These are phyloP conservation scores for Trichaptum fuscoviolaceum DNA, from an alignment of 768 basidiomycete species.

Conservation along the genomic window DNA sequence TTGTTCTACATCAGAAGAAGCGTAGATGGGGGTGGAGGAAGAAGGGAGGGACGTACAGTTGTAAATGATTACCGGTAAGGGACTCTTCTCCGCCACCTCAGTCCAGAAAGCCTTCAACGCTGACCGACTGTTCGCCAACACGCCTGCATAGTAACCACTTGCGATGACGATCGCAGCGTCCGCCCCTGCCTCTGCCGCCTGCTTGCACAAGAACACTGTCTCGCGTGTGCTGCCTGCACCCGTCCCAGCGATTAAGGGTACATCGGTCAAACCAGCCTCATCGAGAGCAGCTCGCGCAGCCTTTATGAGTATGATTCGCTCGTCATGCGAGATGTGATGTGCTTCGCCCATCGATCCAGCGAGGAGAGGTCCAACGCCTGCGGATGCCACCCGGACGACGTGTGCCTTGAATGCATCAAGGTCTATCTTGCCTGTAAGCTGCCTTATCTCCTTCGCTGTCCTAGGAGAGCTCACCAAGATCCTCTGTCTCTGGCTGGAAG, in stretches of 20 bases:
- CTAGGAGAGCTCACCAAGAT: constrained; percentile 57
- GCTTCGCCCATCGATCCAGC: constrained; percentile 87
- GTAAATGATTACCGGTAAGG: constrained; percentile 85
- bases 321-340: constrained; percentile 61
- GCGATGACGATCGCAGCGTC: constrained; percentile 83
- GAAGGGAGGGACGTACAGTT: constrained; percentile 55
- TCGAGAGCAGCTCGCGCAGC: constrained; percentile 71
- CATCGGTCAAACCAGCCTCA: constrained; percentile 44
- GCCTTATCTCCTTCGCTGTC: constrained; percentile 2
- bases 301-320: constrained; percentile 60
- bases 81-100: constrained; percentile 73
- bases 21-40: background rate
- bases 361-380: constrained; percentile 67
- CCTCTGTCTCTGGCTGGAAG: constrained; percentile 69
- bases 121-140: constrained; percentile 48
- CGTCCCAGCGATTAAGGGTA: constrained; percentile 79
- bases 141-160: constrained; percentile 84
- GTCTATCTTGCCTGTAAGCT: constrained; percentile 34
- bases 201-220: constrained; percentile 66
- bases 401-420: constrained; percentile 64
- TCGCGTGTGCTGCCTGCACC: constrained; percentile 81
- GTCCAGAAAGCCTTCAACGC: constrained; percentile 78
- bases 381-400: constrained; percentile 55
- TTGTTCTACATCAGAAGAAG: constrained; percentile 1
- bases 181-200: constrained; percentile 81